Evolutionary conservation across 2,329 filamentous ascomycete species (phyloP), one percentile per base, ranked within the genome.

Genomic region (Saccharata proteae): DNA sequence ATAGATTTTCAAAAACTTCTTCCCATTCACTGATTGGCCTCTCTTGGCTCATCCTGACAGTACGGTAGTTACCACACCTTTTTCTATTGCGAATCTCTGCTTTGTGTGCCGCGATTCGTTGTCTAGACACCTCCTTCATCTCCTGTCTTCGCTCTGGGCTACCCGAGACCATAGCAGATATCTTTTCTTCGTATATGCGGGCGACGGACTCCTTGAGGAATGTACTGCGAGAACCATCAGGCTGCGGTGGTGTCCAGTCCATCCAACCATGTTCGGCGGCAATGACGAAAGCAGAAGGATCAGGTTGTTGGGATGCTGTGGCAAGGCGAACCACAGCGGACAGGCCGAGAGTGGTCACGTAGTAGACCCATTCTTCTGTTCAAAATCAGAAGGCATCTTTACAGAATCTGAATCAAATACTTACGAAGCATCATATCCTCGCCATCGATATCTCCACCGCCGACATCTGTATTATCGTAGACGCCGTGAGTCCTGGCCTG

Each of bases 141-240:
- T 59, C 52, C 26, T 52, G 49, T 26, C 51, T 43, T 6, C 57
- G 46, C 23, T 58, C 51, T 31, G 24, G 43, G 39, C 13, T 40
- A 4, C 39, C 41, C 10, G 51, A 47, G 30, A 55, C 56, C 16
- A 43, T 42, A 22, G 55, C 41, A 12, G 51, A 52, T 26, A 62
- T 55, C 39, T 58, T 59, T 38, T 67, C 64, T 45, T 73, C 67
- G 47, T 77, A 77, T 13, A 72, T 61, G 14, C 69, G 66, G 1
- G 68, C 63, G 18, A 75, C 62, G 1, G 72, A 70, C 45, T 75
- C 69, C 36, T 70, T 70, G 35, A 78, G 57, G 49, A 78, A 78
- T 3, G 59, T 65, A 9, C 60, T 57, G 12, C 70, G 66, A 31
- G 61, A 68, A 25, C 58, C 54, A 27, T 57, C 61, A 21, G 48